These are phyloP conservation scores for Moricandia arvensis DNA, from an alignment of 345 rosid genomes.

Conservation along the genomic window DNA sequence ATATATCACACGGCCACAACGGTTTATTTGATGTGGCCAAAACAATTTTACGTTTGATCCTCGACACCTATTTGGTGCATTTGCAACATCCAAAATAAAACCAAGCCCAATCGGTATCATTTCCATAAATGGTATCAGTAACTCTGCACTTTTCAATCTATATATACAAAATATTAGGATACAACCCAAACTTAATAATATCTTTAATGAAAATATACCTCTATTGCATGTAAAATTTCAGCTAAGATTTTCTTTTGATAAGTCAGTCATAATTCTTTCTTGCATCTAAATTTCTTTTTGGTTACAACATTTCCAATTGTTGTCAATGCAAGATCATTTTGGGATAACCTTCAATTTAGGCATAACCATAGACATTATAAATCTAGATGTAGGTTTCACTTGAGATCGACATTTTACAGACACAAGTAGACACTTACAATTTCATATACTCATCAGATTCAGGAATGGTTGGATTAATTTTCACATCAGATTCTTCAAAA, in stretches of 20 bases:
- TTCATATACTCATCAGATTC: not conserved
- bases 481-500: not conserved
- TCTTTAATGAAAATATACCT: not conserved
- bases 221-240: not conserved
- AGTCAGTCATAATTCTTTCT: not conserved
- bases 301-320: not conserved
- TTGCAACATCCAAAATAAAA: not conserved
- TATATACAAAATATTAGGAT: too few relatives aligned
- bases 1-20: not conserved
- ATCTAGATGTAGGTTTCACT: too few relatives aligned
- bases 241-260: not conserved
- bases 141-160: not conserved
- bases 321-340: not conserved
- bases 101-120: not conserved
- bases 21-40: not conserved
- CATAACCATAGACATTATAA: too few relatives aligned
- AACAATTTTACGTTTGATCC: not conserved
- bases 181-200: too few relatives aligned
- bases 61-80: not conserved
- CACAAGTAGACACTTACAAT: not conserved
- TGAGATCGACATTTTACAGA: too few relatives aligned
- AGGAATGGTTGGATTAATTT: not conserved
- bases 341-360: not conserved
- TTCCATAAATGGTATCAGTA: not conserved
- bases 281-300: not conserved